Percentiles rank a stretch among this genome's conserved stretches.
These are phyloP conservation scores for Aureobasidium mangrovei DNA, from an alignment of 2,329 filamentous ascomycete genomes.

Conservation along the genomic window DNA sequence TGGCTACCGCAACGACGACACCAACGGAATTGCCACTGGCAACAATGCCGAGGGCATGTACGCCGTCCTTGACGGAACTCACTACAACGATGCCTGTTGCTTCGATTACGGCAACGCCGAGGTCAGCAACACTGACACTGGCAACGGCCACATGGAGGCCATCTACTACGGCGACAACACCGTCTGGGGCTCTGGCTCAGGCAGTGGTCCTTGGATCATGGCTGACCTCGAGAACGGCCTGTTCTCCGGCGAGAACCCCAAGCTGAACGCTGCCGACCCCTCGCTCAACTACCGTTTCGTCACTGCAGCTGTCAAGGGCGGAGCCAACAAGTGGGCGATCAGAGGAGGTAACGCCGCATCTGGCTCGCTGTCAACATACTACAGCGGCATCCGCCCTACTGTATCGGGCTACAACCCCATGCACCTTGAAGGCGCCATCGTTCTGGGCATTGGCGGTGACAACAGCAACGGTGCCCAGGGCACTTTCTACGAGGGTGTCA, in stretches of 20 bases:
- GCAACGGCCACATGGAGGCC: constrained; percentile 59
- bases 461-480: constrained; percentile 53
- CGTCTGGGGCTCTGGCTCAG: constrained; percentile 48
- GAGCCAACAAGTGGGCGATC: constrained; percentile 48
- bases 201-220: constrained; percentile 58
- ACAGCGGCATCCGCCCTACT: constrained; percentile 46
- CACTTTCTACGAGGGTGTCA: constrained; percentile 52
- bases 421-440: constrained; percentile 56
- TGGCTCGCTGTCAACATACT: constrained; percentile 50
- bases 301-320: constrained; percentile 50
- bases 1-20: constrained; percentile 53
- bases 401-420: constrained; percentile 49
- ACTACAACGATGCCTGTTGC: constrained; percentile 50
- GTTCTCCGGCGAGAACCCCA: constrained; percentile 46
- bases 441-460: constrained; percentile 63
- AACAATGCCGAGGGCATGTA: constrained; percentile 54
- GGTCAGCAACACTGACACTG: constrained; percentile 37
- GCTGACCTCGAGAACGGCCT: constrained; percentile 60
- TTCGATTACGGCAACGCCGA: constrained; percentile 39
- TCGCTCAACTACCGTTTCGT: constrained; percentile 48
- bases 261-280: constrained; percentile 44
- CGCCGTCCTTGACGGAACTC: constrained; percentile 50
- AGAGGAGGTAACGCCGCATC: constrained; percentile 49
- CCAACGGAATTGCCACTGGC: constrained; percentile 44
- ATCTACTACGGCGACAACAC: constrained; percentile 54